Evolutionary conservation across 768 basidiomycete genomes (phyloP).

Genomic region (Punctularia strigosozonata): DNA sequence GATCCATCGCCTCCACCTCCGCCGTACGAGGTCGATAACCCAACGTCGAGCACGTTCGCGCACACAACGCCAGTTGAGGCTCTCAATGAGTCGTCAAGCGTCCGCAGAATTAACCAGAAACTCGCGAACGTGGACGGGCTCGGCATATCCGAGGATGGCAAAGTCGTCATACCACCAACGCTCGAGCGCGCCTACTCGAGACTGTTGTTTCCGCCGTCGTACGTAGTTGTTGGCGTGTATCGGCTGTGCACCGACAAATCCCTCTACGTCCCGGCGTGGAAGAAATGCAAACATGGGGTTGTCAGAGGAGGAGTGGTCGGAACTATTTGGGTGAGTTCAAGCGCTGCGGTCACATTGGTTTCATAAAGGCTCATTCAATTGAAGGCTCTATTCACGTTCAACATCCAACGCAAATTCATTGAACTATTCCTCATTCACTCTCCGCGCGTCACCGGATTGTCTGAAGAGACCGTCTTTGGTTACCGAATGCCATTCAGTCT

Average conservation of each 20-base stretch:
- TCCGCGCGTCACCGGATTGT: conserved; percentile 49
- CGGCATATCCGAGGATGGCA: no score
- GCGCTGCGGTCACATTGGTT: not conserved
- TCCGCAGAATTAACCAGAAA: no score
- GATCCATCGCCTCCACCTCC: no score
- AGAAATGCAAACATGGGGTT: conserved; percentile 74
- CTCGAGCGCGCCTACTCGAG: conserved; percentile 26
- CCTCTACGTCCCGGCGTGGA: conserved; percentile 68
- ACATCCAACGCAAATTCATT: conserved; percentile 60
- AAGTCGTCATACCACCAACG: no score
- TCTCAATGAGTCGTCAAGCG: no score
- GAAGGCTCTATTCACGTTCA: conserved; percentile 57
- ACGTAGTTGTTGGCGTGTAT: conserved; percentile 78
- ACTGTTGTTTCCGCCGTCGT: conserved; percentile 71
- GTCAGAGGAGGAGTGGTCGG: conserved; percentile 61
- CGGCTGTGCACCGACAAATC: conserved; percentile 63
- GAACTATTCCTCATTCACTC: conserved; percentile 53
- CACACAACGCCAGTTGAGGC: no score
- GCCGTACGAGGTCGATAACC: no score
- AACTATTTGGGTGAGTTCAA: conserved; percentile 46
- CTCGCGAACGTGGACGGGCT: no score
- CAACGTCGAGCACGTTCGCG: no score
- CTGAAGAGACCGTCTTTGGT: conserved; percentile 54
- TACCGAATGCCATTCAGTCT: conserved; percentile 53
- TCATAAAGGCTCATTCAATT: not conserved